Evolutionary conservation across 2,329 filamentous ascomycete species (phyloP).

Genomic region (Tolypocladium endophyticum): DNA sequence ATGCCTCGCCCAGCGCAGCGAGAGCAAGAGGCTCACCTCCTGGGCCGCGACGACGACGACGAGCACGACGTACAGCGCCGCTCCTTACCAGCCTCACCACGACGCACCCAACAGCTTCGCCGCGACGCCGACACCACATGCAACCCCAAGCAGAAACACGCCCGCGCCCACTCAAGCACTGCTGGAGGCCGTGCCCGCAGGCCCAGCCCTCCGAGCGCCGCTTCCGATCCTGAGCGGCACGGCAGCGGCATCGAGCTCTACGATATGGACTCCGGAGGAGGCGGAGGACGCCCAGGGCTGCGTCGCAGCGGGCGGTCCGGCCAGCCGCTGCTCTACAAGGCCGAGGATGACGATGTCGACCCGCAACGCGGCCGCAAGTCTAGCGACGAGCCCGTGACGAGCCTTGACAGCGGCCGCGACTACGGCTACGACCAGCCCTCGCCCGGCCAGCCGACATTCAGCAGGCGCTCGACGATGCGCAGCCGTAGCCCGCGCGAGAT

Average conservation of each 20-base stretch:
- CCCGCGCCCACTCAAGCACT: constrained; percentile 12
- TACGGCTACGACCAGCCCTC: constrained; percentile 13
- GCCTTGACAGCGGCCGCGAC: constrained; percentile 11
- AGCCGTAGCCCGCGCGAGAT: constrained; percentile 59
- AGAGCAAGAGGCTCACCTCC: constrained; percentile 10
- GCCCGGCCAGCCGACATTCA: constrained; percentile 15
- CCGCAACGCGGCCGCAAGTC: constrained; percentile 9
- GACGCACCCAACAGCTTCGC: constrained; percentile 5
- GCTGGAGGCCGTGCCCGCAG: constrained; percentile 12
- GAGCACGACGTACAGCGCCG: not conserved
- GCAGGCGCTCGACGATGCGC: constrained; percentile 55
- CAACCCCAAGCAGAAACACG: constrained; percentile 8
- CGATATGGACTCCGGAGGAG: constrained; percentile 24
- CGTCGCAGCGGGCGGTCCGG: constrained; percentile 7
- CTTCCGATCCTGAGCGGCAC: constrained; percentile 14
- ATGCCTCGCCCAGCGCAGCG: constrained; percentile 11
- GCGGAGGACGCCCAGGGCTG: constrained; percentile 6
- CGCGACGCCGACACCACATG: constrained; percentile 14
- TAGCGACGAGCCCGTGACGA: constrained; percentile 6
- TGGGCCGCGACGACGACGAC: not conserved
- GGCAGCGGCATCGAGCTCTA: constrained; percentile 11
- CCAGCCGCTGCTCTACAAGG: constrained; percentile 10
- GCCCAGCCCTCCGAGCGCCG: constrained; percentile 13
- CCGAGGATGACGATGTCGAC: constrained; percentile 9
- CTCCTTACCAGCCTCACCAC: not conserved